phyloP scores from a whole-genome alignment of 805 yeast species.

The Metschnikowia baotianmanensis region DNA sequence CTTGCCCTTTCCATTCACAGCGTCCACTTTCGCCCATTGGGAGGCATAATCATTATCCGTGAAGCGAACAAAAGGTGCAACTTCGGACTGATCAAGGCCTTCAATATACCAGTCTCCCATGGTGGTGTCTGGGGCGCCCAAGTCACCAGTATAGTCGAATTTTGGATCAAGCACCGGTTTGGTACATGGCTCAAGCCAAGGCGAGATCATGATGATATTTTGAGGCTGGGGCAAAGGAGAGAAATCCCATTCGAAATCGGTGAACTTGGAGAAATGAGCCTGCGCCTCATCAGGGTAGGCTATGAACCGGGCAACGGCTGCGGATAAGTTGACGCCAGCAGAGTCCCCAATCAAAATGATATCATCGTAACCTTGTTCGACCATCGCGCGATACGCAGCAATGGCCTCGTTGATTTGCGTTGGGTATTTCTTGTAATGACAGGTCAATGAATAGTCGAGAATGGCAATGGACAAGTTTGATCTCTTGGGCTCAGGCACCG shows the following conservation, averaged over 20 bases:
- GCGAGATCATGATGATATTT: conserved; percentile 28
- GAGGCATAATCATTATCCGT: conserved; percentile 23
- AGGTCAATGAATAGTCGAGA: conserved; percentile 26
- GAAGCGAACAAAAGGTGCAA: conserved; percentile 23
- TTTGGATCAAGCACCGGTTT: conserved; percentile 25
- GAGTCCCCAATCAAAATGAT: conserved; percentile 17
- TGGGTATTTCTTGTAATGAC: conserved; percentile 23
- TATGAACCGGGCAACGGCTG: conserved; percentile 19
- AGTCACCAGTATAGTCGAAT: conserved; percentile 28
- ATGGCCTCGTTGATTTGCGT: conserved; percentile 26
- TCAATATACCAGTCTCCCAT: conserved; percentile 36
- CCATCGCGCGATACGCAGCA: conserved; percentile 16
- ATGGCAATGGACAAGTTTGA: conserved; percentile 19
- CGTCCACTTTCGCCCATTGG: conserved; percentile 28
- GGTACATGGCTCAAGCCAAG: conserved; percentile 36
- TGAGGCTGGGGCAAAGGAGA: conserved; percentile 28
- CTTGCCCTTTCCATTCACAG: conserved; percentile 21
- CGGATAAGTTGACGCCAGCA: conserved; percentile 16
- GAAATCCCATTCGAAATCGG: conserved; percentile 21
- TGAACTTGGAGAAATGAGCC: conserved; percentile 22
- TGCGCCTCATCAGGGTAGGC: conserved; percentile 33
- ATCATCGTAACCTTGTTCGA: conserved; percentile 12
- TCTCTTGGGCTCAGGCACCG: conserved; percentile 19
- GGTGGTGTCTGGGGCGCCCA: conserved; percentile 26
- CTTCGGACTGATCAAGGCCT: conserved; percentile 17